Evolutionary conservation across 495 filamentous ascomycete genomes (phyloP), one percentile per base, ranked within the genome.

Genomic region (Peziza echinospora): DNA sequence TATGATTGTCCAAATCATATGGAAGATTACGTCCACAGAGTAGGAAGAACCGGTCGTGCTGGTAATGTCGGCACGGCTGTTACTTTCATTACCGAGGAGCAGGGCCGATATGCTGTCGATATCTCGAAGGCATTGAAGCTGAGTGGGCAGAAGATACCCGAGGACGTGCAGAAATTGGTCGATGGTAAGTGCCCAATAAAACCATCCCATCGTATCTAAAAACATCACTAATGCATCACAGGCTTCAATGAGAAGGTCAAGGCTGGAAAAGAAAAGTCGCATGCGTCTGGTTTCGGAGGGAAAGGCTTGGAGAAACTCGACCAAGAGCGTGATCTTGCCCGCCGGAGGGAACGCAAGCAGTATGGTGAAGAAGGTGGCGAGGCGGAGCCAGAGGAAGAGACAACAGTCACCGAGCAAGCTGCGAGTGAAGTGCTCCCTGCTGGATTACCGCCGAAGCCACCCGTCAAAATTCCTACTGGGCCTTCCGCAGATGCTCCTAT

Each of bases 1-100:
- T 99, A 85, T 58, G 91, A 99, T 60, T 80, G 81, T 3, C 91
- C 91, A 3, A 93, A 92, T 58, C 91, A 99, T 63, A 66, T 92
- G 25, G 91, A 99, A 63, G 91, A 99, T 58, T 99, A 99, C 56
- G 87, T 99, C 8, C 91, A 99, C 60, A 81, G 91, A 53, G 83
- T 81, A 46, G 91, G 91, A 44, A 76, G 91, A 49, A 99, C 91
- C 7, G 91, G 91, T 5, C 76, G 91, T 62, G 91, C 91, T 23
- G 91, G 91, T 23, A 91, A 93, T 56, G 91, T 72, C 5, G 91
- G 91, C 49, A 93, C 84, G 19, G 91, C 89, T 0, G 82, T 96
- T 39, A 96, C 89, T 0, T 93, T 99, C 61, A 66, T 99, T 45
- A 93, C 84, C 1, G 73, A 81, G 44, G 82, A 91, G 10, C 84